Conservation (phyloP, 805 yeast genomes). For the Ogataea nonfermentans region DNA sequence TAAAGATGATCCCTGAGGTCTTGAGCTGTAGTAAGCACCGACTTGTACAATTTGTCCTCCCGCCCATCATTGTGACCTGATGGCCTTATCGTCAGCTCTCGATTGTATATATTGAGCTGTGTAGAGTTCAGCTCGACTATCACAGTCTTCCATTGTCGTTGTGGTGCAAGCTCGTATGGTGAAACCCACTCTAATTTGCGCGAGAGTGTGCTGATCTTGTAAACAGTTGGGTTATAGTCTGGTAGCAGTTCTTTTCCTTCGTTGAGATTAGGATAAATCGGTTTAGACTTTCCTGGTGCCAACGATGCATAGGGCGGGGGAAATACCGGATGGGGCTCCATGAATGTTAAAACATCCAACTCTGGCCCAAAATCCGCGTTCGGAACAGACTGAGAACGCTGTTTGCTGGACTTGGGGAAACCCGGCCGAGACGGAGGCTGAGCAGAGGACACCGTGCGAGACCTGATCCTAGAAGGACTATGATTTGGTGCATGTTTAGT, state of each 20-base stretch:
- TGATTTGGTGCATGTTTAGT: too few relatives aligned
- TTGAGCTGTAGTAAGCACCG: conserved; percentile 27
- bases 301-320: conserved; percentile 38
- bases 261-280: conserved; percentile 29
- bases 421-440: conserved; percentile 7
- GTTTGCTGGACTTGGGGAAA: neutral
- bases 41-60: conserved; percentile 22
- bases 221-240: conserved; percentile 60
- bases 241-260: conserved; percentile 54
- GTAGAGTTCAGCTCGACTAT: conserved; percentile 82
- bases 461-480: neutral
- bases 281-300: conserved; percentile 37
- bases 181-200: conserved; percentile 75
- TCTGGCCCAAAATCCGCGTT: neutral
- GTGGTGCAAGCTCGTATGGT: conserved; percentile 69
- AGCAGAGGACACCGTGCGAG: conserved; percentile 2
- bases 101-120: conserved; percentile 67
- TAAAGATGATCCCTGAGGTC: conserved; percentile 28
- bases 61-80: too few relatives aligned
- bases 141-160: conserved; percentile 67
- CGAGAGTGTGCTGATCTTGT: conserved; percentile 52
- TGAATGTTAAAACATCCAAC: conserved; percentile 10
- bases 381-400: conserved; percentile 9
- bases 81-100: conserved; percentile 25
- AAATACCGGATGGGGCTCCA: conserved; percentile 39